Evolutionary conservation across 1,284 basidiomycete genomes (phyloP), one percentile per base, ranked within the genome.

Genomic region (Termitomyces sp.): DNA sequence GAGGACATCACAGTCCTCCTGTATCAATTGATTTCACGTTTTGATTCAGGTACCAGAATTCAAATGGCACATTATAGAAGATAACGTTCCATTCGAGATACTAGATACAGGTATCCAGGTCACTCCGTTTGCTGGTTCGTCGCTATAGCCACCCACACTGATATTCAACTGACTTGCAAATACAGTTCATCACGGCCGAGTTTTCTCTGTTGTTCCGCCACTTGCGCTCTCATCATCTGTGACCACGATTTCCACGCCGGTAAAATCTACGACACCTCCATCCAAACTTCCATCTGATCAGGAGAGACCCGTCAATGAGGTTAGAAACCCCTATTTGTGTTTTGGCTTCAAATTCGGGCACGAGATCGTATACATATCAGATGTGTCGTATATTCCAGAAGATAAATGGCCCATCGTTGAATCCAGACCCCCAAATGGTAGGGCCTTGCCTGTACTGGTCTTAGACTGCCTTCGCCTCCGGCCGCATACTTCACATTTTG

Each of bases 41-140:
- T 41, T 38, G 44, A 17, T 42, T n/a, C 58, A 90, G 87, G 82
- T 90, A 26, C 87, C 88, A 3, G 81, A 85, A 58, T 90, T 91
- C 66, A 79, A 80, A 62, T 92, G 87, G 86, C 89, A 91, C 62
- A 82, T 90, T 52, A 83, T 92, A 61, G 75, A 81, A 42, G 81
- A 88, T 55, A 74, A 74, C 41, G 70, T 79, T 26, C 75, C 83
- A 1, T 88, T 91, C 60, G 78, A 86, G 54, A 78, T 92, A 31
- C 76, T 73, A 53, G 76, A 80, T 53, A 86, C 82, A 4, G 85
- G 81, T 9, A 76, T 90, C 54, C 65, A 68, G 33, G 70, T 92
- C 24, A 83, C 79, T 5, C 89, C 90, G 3, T 82, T 92, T 61
- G 73, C 74, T 61, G 86, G 86, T 84, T 57, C 59, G 77, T 65